Conservation (phyloP, 495 filamentous ascomycete genomes). For the Penicillium verhagenii region DNA sequence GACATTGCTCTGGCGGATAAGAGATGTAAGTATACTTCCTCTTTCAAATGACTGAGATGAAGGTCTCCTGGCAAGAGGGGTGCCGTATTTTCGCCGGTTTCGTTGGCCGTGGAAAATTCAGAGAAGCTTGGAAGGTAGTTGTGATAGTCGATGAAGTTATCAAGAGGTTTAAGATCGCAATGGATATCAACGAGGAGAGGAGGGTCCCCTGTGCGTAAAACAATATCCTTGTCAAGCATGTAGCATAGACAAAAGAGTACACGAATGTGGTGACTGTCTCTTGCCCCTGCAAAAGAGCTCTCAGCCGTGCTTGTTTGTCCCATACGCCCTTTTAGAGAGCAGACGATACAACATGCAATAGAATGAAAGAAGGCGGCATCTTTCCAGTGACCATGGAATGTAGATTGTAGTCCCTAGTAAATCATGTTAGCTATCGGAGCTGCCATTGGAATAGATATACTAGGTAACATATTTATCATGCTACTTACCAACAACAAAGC, state of each 20-base stretch:
- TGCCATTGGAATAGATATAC: too few relatives aligned
- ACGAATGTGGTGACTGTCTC: conserved; percentile 15
- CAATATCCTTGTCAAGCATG: conserved; percentile 30
- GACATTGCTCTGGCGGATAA: conserved; percentile 12
- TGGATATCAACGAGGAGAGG: conserved; percentile 23
- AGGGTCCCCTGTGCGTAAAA: conserved; percentile 24
- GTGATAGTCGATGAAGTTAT: not conserved
- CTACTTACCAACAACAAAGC: conserved; percentile 12
- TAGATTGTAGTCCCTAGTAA: conserved; percentile 9
- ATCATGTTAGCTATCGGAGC: not conserved
- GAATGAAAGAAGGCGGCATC: conserved; percentile 11
- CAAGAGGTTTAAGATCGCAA: conserved; percentile 27
- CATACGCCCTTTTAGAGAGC: conserved; percentile 11
- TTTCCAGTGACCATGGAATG: conserved; percentile 14
- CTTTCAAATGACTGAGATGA: conserved; percentile 12
- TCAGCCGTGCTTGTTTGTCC: not conserved
- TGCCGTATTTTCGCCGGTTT: not conserved
- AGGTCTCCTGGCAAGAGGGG: conserved; percentile 11
- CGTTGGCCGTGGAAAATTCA: not conserved
- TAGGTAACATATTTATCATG: not conserved
- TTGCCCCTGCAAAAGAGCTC: not conserved
- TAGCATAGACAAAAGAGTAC: conserved; percentile 35
- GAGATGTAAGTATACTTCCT: conserved; percentile 12
- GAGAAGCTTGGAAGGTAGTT: conserved; percentile 1
- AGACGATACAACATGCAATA: conserved; percentile 14